Conservation (phyloP, 2,329 filamentous ascomycete species). For the Orbilia ellipsospora region DNA sequence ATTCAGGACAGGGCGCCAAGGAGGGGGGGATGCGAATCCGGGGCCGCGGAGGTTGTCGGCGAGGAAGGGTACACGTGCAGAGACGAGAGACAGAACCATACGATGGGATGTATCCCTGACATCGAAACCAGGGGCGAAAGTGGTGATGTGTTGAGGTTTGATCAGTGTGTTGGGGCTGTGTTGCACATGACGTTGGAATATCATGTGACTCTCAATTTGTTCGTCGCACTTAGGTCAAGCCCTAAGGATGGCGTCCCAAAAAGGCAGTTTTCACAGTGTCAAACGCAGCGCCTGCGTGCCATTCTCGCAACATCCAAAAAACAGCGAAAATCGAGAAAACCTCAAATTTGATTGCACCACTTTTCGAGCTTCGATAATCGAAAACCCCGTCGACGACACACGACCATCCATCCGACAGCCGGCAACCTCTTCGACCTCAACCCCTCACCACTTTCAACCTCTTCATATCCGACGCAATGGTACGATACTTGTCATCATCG, state of each 20-base stretch:
- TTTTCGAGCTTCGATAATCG: constrained; percentile 34
- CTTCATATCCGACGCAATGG: constrained; percentile 55
- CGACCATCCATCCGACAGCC: constrained; percentile 35
- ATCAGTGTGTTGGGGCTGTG: background rate
- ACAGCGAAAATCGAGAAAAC: constrained; percentile 35
- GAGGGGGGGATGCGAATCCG: constrained; percentile 30
- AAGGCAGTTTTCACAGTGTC: constrained; percentile 37
- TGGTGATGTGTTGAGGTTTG: constrained; percentile 31
- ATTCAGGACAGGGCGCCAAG: background rate
- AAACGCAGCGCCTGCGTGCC: constrained; percentile 22
- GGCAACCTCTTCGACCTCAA: constrained; percentile 26
- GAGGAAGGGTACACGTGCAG: constrained; percentile 22
- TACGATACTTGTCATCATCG: constrained; percentile 39
- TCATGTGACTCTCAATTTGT: constrained; percentile 26
- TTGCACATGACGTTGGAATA: constrained; percentile 40
- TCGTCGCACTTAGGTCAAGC: constrained; percentile 50
- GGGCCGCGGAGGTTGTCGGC: constrained; percentile 8
- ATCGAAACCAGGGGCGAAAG: constrained; percentile 16
- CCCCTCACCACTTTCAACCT: constrained; percentile 17
- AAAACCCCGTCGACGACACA: constrained; percentile 53
- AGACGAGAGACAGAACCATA: constrained; percentile 17
- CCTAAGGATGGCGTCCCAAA: constrained; percentile 40
- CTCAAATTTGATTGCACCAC: constrained; percentile 37
- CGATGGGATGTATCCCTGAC: constrained; percentile 12
- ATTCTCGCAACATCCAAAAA: constrained; percentile 24